A percentile compares a stretch with the other conserved stretches of the same genome.
phyloP scores from a whole-genome alignment of 768 basidiomycete genomes.

The Termitomyces sp. region DNA sequence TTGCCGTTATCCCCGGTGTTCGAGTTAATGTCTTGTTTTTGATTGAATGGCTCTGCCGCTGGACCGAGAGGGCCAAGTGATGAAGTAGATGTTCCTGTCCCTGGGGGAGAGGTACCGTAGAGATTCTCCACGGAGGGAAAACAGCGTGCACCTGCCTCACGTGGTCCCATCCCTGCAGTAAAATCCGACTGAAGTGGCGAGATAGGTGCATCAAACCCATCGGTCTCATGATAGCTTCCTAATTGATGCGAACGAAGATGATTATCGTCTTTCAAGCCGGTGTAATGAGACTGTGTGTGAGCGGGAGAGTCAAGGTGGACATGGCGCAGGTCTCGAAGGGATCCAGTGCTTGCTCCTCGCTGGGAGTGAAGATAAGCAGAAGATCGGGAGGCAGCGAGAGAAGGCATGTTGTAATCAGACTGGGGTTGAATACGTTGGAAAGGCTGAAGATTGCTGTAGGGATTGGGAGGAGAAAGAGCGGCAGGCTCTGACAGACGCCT shows the following conservation, averaged over 20 bases:
- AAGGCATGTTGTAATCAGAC: slow-evolving; percentile 29
- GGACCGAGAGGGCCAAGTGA: slow-evolving; percentile 28
- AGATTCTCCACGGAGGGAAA: slow-evolving; percentile 41
- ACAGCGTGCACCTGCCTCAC: slow-evolving; percentile 28
- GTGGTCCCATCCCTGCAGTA: slow-evolving; percentile 31
- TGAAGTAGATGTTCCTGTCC: slow-evolving; percentile 55
- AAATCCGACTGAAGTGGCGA: slow-evolving; percentile 54
- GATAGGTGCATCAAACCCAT: slow-evolving; percentile 40
- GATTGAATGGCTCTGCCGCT: slow-evolving; percentile 22
- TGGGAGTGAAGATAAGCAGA: slow-evolving; percentile 35
- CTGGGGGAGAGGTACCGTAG: slow-evolving; percentile 58
- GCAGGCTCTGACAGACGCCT: slow-evolving; percentile 68
- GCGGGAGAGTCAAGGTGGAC: slow-evolving; percentile 30
- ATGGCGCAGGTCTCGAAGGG: slow-evolving; percentile 36
- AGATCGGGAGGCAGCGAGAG: slow-evolving; percentile 24
- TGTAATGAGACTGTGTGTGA: slow-evolving; percentile 20
- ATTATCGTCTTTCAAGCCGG: slow-evolving; percentile 31
- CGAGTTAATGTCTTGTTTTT: slow-evolving; percentile 19
- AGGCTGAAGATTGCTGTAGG: slow-evolving; percentile 27
- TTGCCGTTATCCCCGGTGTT: slow-evolving; percentile 33
- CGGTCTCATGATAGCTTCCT: slow-evolving; percentile 24
- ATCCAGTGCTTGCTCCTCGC: slow-evolving; percentile 38
- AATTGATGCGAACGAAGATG: slow-evolving; percentile 22
- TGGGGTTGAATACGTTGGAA: slow-evolving; percentile 36
- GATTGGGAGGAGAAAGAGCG: slow-evolving; percentile 32